A percentile compares a stretch with the other conserved stretches of the same genome.
phyloP scores from a whole-genome alignment of 2,329 filamentous ascomycete species.

The Cercospora sesami region DNA sequence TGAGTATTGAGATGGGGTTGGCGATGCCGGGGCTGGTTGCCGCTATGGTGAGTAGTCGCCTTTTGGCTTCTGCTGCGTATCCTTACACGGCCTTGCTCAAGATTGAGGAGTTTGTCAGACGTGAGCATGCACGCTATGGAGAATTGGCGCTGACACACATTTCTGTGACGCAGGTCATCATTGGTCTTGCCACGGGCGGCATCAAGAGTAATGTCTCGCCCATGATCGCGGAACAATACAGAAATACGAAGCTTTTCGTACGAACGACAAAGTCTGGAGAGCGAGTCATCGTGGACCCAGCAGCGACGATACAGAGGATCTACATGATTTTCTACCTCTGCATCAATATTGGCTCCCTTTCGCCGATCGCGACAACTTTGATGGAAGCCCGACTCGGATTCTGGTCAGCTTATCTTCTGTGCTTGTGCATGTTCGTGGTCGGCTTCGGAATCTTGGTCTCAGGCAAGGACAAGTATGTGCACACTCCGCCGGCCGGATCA shows the following conservation, averaged over 20 bases:
- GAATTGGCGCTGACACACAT: not conserved
- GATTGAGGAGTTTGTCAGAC: too few species aligned
- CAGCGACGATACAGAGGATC: conserved; percentile 43
- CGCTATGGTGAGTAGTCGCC: conserved; percentile 47
- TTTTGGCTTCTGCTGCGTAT: too few species aligned
- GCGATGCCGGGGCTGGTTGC: conserved; percentile 63
- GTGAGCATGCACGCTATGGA: not conserved
- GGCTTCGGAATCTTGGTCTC: conserved; percentile 56
- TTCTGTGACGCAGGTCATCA: conserved; percentile 48
- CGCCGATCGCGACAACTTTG: conserved; percentile 49
- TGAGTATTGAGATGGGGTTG: conserved; percentile 59
- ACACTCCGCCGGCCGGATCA: conserved; percentile 68
- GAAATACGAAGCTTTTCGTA: conserved; percentile 39
- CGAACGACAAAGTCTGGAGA: conserved; percentile 44
- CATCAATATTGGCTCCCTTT: conserved; percentile 70
- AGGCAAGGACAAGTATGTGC: conserved; percentile 52
- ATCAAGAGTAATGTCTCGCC: conserved; percentile 74
- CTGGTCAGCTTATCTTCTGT: conserved; percentile 62
- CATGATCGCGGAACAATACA: conserved; percentile 50
- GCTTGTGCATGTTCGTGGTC: conserved; percentile 62
- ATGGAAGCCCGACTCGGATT: conserved; percentile 67
- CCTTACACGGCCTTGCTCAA: too few species aligned
- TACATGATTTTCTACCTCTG: conserved; percentile 43
- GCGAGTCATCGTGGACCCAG: conserved; percentile 48
- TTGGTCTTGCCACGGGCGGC: conserved; percentile 71